Conservation (phyloP, 208 protist genomes). For the Trypanosoma congolense region DNA sequence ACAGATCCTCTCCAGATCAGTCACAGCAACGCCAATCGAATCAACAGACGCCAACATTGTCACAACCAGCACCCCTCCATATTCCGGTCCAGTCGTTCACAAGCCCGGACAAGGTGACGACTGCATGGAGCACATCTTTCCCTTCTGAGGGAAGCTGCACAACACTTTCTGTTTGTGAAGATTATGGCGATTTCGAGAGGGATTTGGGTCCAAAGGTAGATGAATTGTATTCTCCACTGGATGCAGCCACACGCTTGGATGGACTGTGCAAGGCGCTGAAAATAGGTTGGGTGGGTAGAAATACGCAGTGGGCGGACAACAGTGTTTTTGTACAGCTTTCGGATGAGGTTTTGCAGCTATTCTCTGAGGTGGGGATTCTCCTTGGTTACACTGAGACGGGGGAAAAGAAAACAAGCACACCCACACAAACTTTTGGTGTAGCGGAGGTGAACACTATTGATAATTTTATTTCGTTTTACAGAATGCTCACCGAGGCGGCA, state of each 20-base stretch:
- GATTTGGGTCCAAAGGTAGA: neutral
- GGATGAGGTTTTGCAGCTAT: constrained; percentile 5
- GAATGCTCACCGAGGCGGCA: constrained; percentile 34
- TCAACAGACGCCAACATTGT: no score
- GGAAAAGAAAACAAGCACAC: constrained; percentile 6
- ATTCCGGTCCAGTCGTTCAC: no score
- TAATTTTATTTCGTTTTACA: constrained; percentile 40
- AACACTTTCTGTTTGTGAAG: neutral
- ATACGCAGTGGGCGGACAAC: neutral
- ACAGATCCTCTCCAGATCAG: no score
- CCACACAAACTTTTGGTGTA: constrained; percentile 8
- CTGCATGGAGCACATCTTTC: no score
- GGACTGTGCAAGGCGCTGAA: constrained; percentile 6
- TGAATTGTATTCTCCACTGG: neutral
- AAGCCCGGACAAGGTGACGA: no score
- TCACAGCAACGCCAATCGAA: no score
- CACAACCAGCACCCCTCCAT: no score
- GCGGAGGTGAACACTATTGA: constrained; percentile 30
- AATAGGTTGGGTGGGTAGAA: neutral
- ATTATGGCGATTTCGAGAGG: neutral
- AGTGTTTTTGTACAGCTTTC: constrained; percentile 8
- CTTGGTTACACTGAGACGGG: constrained; percentile 11
- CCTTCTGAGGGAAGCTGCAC: neutral
- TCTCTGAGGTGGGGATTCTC: constrained; percentile 9
- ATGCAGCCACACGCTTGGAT: neutral